Evolutionary conservation across 1,284 basidiomycete genomes (phyloP).

Genomic region (Xerocomus minutiporus): DNA sequence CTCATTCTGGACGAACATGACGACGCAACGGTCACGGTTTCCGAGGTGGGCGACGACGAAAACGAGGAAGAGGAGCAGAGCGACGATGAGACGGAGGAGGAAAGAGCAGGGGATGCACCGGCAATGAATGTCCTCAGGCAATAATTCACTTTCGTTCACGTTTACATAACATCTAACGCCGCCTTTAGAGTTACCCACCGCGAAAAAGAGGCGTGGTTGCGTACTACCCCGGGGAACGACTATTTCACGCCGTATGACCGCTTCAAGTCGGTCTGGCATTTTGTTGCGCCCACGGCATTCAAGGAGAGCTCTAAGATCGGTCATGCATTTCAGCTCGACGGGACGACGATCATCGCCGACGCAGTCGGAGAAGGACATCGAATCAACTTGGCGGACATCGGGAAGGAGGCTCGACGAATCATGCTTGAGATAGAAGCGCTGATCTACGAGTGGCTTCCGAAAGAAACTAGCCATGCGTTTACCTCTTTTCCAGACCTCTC

Average conservation of each 20-base stretch:
- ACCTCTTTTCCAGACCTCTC: background rate
- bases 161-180: background rate
- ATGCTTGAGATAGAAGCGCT: background rate
- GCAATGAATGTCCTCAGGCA: too few species aligned
- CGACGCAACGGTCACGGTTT: too few species aligned
- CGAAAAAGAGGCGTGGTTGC: constrained; percentile 4
- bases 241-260: constrained; percentile 1
- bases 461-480: background rate
- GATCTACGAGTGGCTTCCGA: background rate
- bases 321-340: constrained; percentile 1
- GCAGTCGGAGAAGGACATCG: background rate
- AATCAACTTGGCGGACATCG: background rate
- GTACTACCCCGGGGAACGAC: background rate
- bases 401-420: background rate
- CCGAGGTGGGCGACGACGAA: too few species aligned
- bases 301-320: constrained; percentile 1
- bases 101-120: too few species aligned
- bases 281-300: background rate
- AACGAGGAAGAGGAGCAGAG: background rate
- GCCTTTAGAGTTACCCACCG: background rate
- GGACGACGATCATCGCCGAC: background rate
- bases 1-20: too few species aligned
- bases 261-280: constrained; percentile 3
- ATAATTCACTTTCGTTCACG: too few species aligned
- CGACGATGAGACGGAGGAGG: background rate